A percentile compares a stretch with the other conserved stretches of the same genome.
Conservation (phyloP, 306 rosid genomes). For the Rosa chinensis region DNA sequence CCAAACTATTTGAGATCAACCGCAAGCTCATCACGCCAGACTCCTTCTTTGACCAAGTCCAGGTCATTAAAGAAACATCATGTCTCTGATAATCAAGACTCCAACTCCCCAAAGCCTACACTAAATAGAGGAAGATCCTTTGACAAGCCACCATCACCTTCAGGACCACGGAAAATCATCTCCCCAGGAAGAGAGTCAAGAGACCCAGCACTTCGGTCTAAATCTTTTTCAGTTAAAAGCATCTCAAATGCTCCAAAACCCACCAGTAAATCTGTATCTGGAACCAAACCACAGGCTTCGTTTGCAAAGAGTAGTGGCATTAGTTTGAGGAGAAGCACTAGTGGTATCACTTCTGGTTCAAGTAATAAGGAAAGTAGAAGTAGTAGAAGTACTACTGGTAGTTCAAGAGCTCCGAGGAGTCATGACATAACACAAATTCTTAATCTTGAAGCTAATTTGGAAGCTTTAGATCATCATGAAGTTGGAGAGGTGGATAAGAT, state of each 20-base stretch:
- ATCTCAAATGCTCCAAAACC: slow-evolving; percentile 15
- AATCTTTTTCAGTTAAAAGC: slow-evolving; percentile 27
- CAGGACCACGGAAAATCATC: slow-evolving; percentile 41
- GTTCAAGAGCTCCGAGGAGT: slow-evolving; percentile 20
- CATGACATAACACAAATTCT: neutral
- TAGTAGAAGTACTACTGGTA: neutral
- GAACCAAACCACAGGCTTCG: slow-evolving; percentile 18
- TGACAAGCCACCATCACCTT: slow-evolving; percentile 63
- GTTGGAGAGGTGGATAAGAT: slow-evolving; percentile 18
- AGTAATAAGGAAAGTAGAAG: slow-evolving; percentile 33
- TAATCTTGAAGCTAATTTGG: slow-evolving; percentile 20
- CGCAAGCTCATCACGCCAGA: slow-evolving; percentile 46
- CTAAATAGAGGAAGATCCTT: slow-evolving; percentile 76
- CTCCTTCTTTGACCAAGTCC: slow-evolving; percentile 17
- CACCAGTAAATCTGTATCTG: slow-evolving; percentile 13
- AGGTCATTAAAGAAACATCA: slow-evolving; percentile 27
- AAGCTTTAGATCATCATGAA: slow-evolving; percentile 22
- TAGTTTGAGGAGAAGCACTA: slow-evolving; percentile 30
- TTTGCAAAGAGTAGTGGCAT: slow-evolving; percentile 10
- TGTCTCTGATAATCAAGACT: slow-evolving; percentile 13
- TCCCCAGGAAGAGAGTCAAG: slow-evolving; percentile 54
- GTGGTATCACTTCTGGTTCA: neutral
- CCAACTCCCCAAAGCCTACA: slow-evolving; percentile 25
- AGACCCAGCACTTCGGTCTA: slow-evolving; percentile 3
- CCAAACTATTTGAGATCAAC: slow-evolving; percentile 76